Percentiles rank a stretch among this genome's conserved stretches.
Evolutionary conservation across 2,329 filamentous ascomycete genomes (phyloP).

Genomic region (Fusarium miscanthi): DNA sequence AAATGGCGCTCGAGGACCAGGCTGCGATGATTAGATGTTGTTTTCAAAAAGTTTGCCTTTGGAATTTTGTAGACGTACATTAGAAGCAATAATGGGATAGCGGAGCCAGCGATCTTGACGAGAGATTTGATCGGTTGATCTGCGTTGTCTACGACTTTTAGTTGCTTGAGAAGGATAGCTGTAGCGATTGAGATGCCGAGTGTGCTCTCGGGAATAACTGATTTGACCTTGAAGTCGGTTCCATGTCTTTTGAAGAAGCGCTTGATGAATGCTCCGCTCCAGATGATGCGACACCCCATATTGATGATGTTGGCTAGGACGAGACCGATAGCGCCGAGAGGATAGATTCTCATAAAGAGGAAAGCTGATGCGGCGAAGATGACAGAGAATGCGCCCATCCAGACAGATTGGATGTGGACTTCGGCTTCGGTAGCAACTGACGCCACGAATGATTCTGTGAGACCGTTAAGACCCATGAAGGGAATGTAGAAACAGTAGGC

Average conservation of each 20-base stretch:
- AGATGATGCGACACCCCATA: conserved; percentile 85
- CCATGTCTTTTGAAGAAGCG: conserved; percentile 67
- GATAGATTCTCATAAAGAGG: conserved; percentile 75
- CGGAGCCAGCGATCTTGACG: conserved; percentile 61
- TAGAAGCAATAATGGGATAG: conserved; percentile 62
- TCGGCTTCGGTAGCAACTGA: conserved; percentile 82
- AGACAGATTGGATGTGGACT: conserved; percentile 80
- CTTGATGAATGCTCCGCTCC: conserved; percentile 80
- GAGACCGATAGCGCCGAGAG: conserved; percentile 80
- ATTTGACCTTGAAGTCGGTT: conserved; percentile 44
- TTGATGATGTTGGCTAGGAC: conserved; percentile 91
- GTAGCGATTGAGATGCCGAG: conserved; percentile 46
- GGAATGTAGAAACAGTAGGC: conserved; percentile 94
- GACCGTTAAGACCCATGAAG: conserved; percentile 89
- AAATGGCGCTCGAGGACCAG: conserved; percentile 65
- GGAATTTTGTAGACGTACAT: conserved; percentile 65
- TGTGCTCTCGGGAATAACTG: conserved; percentile 46
- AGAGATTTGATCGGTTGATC: conserved; percentile 50
- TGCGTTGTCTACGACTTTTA: conserved; percentile 41
- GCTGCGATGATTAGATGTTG: conserved; percentile 53
- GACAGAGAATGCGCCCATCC: conserved; percentile 85
- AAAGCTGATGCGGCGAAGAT: conserved; percentile 81
- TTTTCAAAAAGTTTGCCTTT: conserved; percentile 24
- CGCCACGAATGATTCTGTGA: conserved; percentile 92
- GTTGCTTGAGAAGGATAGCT: conserved; percentile 41